Evolutionary conservation across 768 basidiomycete genomes (phyloP).

Genomic region (Phlebiopsis gigantea): DNA sequence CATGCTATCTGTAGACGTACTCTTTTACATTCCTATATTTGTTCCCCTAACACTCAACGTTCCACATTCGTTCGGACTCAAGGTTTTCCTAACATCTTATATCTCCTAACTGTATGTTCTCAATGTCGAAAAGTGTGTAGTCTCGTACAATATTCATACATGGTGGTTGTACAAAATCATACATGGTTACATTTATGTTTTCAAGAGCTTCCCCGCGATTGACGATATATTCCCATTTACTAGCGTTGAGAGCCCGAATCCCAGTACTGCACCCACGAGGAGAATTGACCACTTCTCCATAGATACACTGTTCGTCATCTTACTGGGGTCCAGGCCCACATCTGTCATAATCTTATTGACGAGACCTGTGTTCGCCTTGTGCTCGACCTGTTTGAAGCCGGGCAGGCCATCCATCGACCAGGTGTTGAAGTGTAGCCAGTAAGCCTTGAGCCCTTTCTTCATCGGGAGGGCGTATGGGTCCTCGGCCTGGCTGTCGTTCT

Average conservation of each 20-base stretch:
- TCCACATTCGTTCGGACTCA: background rate
- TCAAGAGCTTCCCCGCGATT: background rate
- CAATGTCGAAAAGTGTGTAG: background rate
- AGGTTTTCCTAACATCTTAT: background rate
- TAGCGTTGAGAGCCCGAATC: background rate
- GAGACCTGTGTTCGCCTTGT: background rate
- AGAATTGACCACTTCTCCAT: background rate
- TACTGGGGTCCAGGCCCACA: background rate
- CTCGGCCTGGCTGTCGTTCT: background rate
- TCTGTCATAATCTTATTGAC: background rate
- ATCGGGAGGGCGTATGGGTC: background rate
- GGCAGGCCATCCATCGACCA: slow-evolving; percentile 14
- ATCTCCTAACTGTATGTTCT: background rate
- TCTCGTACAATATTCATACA: background rate
- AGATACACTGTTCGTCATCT: background rate
- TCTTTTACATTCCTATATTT: background rate
- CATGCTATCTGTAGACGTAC: slow-evolving; percentile 1
- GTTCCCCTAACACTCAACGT: background rate
- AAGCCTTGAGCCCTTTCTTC: slow-evolving; percentile 7
- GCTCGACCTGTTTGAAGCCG: slow-evolving; percentile 1
- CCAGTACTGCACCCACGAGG: background rate
- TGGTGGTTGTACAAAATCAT: background rate
- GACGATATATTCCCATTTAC: background rate
- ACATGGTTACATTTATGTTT: background rate
- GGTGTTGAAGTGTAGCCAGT: slow-evolving; percentile 10